A percentile compares a stretch with the other conserved stretches of the same genome.
phyloP scores from a whole-genome alignment of 371 early-diverging fungal genomes.

The Mortierella polycephala region DNA sequence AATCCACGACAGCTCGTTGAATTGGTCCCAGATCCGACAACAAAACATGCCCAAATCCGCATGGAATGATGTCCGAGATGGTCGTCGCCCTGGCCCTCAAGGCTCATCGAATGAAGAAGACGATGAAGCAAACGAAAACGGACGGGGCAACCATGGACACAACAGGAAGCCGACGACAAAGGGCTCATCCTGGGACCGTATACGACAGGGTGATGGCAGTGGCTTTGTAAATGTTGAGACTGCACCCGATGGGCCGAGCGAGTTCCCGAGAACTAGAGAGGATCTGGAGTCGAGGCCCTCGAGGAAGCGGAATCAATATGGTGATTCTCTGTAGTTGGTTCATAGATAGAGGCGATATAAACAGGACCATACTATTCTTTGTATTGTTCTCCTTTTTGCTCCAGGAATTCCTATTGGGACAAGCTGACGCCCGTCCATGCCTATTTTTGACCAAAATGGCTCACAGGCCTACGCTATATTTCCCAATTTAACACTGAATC shows the following conservation, averaged over 20 bases:
- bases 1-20: constrained; percentile 15
- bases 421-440: no score
- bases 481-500: no score
- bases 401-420: no score
- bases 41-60: constrained; percentile 41
- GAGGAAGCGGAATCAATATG: constrained; percentile 34
- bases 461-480: no score
- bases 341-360: background rate
- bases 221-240: constrained; percentile 2
- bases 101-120: background rate
- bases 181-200: constrained; percentile 37
- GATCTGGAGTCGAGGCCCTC: constrained; percentile 36
- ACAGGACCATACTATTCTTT: background rate
- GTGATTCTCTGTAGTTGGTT: constrained; percentile 21
- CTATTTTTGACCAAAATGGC: no score
- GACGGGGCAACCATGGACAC: background rate
- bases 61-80: constrained; percentile 36
- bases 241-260: constrained; percentile 35
- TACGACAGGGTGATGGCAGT: constrained; percentile 12
- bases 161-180: background rate
- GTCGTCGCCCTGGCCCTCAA: background rate
- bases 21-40: constrained; percentile 39
- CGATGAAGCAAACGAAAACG: constrained; percentile 8
- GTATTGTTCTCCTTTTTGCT: no score
- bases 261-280: constrained; percentile 46